Evolutionary conservation across 257 asterid species (phyloP).

Genomic region (Buddleja alternifolia): DNA sequence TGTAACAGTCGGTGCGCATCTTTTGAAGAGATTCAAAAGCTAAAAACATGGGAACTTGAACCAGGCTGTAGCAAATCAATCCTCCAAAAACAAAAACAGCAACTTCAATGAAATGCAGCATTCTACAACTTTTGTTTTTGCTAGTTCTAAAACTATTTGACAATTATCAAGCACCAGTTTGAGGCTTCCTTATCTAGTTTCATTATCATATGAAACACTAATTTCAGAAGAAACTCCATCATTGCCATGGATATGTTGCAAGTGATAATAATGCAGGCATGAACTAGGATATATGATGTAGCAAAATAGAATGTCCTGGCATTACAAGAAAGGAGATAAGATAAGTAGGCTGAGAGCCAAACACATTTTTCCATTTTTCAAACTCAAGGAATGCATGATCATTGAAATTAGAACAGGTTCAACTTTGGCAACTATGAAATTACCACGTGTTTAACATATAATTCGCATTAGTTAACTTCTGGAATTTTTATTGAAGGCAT

Average conservation of each 20-base stretch:
- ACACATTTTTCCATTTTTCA: no score
- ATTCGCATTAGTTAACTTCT: background rate
- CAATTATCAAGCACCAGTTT: background rate
- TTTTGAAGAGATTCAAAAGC: conserved; percentile 14
- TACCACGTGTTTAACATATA: background rate
- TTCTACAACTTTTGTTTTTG: background rate
- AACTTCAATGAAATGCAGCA: conserved; percentile 1
- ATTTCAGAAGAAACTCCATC: background rate
- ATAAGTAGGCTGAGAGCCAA: no score
- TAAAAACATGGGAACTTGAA: conserved; percentile 16
- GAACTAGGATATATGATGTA: background rate
- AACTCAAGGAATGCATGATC: background rate
- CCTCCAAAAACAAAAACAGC: background rate
- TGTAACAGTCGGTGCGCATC: background rate
- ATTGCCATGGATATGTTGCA: background rate
- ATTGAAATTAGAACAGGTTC: background rate
- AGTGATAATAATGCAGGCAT: background rate
- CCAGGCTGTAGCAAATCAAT: background rate
- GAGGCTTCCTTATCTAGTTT: background rate
- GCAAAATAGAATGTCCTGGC: background rate
- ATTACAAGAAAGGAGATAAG: background rate
- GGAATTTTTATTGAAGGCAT: no score
- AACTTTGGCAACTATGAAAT: background rate
- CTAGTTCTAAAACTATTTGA: background rate
- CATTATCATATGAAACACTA: background rate